These are phyloP conservation scores for Carallia pectinifolia DNA, from an alignment of 345 rosid species.

Conservation along the genomic window DNA sequence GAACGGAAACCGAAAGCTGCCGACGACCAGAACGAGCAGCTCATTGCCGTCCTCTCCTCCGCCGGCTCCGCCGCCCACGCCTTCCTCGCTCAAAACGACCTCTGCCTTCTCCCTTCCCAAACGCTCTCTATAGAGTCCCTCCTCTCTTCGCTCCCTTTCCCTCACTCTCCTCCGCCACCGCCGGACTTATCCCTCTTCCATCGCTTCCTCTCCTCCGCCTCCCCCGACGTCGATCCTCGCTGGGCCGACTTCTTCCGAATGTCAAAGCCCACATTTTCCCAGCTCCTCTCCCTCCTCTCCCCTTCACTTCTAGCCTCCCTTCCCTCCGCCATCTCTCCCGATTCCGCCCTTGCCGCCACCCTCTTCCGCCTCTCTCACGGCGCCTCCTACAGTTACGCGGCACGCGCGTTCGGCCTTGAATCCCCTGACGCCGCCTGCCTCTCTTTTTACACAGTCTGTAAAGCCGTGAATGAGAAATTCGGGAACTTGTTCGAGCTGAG, in stretches of 20 bases:
- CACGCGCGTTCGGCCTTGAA: constrained; percentile 45
- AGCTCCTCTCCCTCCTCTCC: constrained; percentile 44
- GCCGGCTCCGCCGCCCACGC: constrained; percentile 42
- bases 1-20: constrained; percentile 14
- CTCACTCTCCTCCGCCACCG: constrained; percentile 19
- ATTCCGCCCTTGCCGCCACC: constrained; percentile 54
- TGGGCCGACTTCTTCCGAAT: constrained; percentile 62
- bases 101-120: constrained; percentile 45
- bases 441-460: constrained; percentile 60
- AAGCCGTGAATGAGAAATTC: constrained; percentile 45
- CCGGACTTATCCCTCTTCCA: constrained; percentile 39
- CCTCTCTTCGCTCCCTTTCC: constrained; percentile 31
- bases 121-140: constrained; percentile 37
- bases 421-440: constrained; percentile 53
- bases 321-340: constrained; percentile 36
- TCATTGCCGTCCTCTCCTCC: constrained; percentile 41
- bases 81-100: constrained; percentile 52
- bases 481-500: constrained; percentile 39
- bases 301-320: constrained; percentile 41
- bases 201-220: constrained; percentile 40
- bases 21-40: constrained; percentile 11
- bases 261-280: constrained; percentile 47
- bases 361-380: constrained; percentile 77
- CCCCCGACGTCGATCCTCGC: constrained; percentile 42
- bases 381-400: constrained; percentile 48